Evolutionary conservation across 1,139 yeast species (phyloP).

Genomic region (Candida neerlandica): DNA sequence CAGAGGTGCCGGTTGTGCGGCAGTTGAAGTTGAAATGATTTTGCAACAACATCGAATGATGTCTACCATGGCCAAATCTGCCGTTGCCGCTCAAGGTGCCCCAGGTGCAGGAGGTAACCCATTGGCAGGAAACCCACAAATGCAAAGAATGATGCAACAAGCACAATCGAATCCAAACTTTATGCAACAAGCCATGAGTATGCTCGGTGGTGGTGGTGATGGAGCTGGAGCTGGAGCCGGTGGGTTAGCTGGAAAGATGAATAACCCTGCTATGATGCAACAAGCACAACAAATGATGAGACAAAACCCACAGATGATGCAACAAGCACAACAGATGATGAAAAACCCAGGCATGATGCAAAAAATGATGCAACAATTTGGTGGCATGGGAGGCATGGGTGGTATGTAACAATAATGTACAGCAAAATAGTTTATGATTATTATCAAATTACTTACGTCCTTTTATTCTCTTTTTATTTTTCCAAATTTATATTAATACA

Average conservation of each 20-base stretch:
- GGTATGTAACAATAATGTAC: constrained; percentile 11
- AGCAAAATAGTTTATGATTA: constrained; percentile 1
- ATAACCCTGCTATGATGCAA: constrained; percentile 44
- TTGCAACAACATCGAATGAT: constrained; percentile 91
- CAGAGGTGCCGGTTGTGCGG: constrained; percentile 93
- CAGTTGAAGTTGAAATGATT: constrained; percentile 91
- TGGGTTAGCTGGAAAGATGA: constrained; percentile 56
- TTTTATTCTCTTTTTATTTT: background rate
- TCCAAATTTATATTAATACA: background rate
- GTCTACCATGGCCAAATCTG: constrained; percentile 87
- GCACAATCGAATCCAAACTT: constrained; percentile 54
- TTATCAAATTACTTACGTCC: background rate
- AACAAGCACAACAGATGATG: constrained; percentile 57
- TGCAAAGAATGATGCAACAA: constrained; percentile 52
- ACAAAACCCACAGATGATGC: constrained; percentile 75
- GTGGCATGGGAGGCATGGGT: constrained; percentile 46
- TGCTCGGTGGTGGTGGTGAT: constrained; percentile 53
- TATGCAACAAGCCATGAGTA: constrained; percentile 56
- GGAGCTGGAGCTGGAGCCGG: constrained; percentile 61
- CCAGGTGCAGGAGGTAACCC: constrained; percentile 40
- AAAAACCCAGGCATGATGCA: constrained; percentile 65
- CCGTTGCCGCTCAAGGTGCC: constrained; percentile 56
- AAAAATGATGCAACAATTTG: constrained; percentile 75
- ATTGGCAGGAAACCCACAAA: constrained; percentile 32
- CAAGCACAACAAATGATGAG: constrained; percentile 63